Evolutionary conservation across 306 rosid genomes (phyloP).

Genomic region (Malus domestica): ASM211411v1 NC_041802.1:19460001-19460500

Average conservation of each 20-base stretch:
- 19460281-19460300: background rate
- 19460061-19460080: no score
- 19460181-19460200: background rate
- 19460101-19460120: no score
- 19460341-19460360: conserved; percentile 4
- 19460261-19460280: background rate
- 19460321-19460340: conserved; percentile 14
- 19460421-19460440: conserved; percentile 20
- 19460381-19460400: conserved; percentile 30
- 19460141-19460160: no score
- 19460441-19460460: conserved; percentile 30
- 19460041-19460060: no score
- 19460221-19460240: background rate
- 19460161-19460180: no score
- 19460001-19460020: no score
- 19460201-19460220: background rate
- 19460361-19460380: conserved; percentile 8
- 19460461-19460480: conserved; percentile 29
- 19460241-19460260: background rate
- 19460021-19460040: no score
- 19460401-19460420: background rate
- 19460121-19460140: no score
- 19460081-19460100: no score
- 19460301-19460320: conserved; percentile 6
- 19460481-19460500: conserved; percentile 10